Evolutionary conservation across 2,329 filamentous ascomycete species (phyloP).

Genomic region (Diaporthe destruens): DNA sequence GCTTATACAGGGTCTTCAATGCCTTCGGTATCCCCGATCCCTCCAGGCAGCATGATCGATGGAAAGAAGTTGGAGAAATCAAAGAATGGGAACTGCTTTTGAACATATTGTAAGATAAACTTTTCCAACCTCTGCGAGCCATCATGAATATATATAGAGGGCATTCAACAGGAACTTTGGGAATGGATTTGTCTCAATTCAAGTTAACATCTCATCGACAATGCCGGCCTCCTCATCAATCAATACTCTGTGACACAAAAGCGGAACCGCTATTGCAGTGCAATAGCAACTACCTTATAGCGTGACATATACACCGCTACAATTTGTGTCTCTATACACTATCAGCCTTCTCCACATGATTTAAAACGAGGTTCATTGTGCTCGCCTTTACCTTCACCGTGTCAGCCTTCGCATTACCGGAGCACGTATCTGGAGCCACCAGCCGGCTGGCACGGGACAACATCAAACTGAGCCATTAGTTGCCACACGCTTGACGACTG

Average conservation of each 20-base stretch:
- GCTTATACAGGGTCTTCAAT: not conserved
- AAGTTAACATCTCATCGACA: not conserved
- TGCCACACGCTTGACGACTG: not conserved
- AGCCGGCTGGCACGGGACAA: not conserved
- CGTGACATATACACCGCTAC: not conserved
- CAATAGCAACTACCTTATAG: no score
- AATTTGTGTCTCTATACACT: not conserved
- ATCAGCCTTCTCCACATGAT: not conserved
- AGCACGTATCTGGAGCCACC: not conserved
- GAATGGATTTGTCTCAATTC: not conserved
- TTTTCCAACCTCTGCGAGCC: not conserved
- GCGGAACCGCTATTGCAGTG: no score
- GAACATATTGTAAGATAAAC: not conserved
- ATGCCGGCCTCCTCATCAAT: no score
- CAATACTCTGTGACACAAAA: no score
- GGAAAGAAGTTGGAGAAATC: not conserved
- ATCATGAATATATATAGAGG: not conserved
- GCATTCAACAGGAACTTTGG: not conserved
- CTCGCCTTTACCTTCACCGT: not conserved
- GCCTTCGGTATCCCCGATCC: not conserved
- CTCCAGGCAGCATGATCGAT: conserved; percentile 2
- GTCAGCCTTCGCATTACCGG: not conserved
- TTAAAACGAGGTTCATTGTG: not conserved
- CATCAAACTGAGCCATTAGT: conserved; percentile 5
- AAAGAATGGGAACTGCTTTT: not conserved